Percentiles rank a stretch among this genome's conserved stretches.
These are phyloP conservation scores for Linum tenue DNA, from an alignment of 345 rosid genomes.

Conservation along the genomic window DNA sequence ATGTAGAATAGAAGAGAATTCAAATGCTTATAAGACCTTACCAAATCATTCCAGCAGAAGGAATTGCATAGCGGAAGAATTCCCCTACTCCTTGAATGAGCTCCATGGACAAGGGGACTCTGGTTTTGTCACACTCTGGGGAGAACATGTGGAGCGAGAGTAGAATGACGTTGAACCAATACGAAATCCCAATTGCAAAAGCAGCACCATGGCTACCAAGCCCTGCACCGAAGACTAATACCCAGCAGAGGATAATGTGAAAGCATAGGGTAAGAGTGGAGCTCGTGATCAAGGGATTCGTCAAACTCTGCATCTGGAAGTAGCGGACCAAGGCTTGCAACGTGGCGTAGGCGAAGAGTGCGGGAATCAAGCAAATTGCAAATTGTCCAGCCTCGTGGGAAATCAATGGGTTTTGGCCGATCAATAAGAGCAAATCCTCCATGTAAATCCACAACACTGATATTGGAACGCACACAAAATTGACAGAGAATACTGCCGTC, in stretches of 20 bases:
- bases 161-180: constrained; percentile 1
- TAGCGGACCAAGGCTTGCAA: constrained; percentile 2
- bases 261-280: neutral
- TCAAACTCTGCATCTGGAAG: constrained; percentile 4
- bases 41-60: constrained; percentile 5
- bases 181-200: neutral
- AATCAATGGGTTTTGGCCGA: neutral
- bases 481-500: neutral
- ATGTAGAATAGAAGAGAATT: neutral
- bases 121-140: neutral
- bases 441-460: neutral
- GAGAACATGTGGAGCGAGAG: neutral
- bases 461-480: neutral
- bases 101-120: constrained; percentile 1
- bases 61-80: neutral
- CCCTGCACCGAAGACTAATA: neutral
- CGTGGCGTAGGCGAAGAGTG: constrained; percentile 4
- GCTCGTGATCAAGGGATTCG: neutral
- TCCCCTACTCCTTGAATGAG: neutral
- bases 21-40: neutral
- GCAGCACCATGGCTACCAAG: neutral
- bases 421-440: neutral
- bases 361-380: neutral
- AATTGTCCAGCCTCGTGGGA: constrained; percentile 2
- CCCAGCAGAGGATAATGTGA: neutral